phyloP scores from a whole-genome alignment of 2,329 filamentous ascomycete genomes.

The Coleophoma crateriformis region DNA sequence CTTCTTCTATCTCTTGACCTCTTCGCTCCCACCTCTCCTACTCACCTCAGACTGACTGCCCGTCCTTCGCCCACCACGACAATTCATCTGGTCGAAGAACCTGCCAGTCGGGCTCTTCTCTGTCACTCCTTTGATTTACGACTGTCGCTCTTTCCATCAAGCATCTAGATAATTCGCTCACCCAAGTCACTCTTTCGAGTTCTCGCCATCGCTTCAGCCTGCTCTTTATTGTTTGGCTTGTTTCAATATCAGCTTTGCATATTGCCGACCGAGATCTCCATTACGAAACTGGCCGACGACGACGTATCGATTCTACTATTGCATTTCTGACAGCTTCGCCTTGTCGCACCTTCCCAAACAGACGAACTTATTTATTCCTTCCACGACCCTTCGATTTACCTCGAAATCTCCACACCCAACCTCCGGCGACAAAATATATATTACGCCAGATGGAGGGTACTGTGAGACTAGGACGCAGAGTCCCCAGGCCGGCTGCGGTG shows the following conservation, averaged over 20 bases:
- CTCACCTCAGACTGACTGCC: constrained; percentile 25
- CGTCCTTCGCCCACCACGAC: constrained; percentile 22
- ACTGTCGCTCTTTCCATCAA: constrained; percentile 30
- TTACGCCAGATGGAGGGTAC: constrained; percentile 18
- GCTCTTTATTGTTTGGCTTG: constrained; percentile 9
- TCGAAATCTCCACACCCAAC: constrained; percentile 6
- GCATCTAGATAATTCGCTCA: constrained; percentile 14
- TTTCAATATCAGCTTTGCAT: constrained; percentile 17
- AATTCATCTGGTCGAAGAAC: constrained; percentile 23
- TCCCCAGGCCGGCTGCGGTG: constrained; percentile 8
- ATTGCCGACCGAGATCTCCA: constrained; percentile 6
- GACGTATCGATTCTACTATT: background rate
- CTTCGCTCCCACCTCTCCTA: constrained; percentile 13
- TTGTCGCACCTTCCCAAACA: constrained; percentile 11
- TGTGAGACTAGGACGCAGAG: constrained; percentile 19
- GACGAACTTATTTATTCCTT: background rate
- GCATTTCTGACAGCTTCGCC: constrained; percentile 2
- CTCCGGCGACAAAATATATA: background rate
- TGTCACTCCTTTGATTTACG: constrained; percentile 45
- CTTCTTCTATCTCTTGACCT: constrained; percentile 5
- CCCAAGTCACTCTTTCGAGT: constrained; percentile 28
- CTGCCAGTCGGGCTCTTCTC: constrained; percentile 44
- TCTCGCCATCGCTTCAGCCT: background rate
- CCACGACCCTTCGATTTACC: background rate
- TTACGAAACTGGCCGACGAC: constrained; percentile 9